phyloP scores from a whole-genome alignment of 2,329 filamentous ascomycete species.

The Penicillium brasilianum region DNA sequence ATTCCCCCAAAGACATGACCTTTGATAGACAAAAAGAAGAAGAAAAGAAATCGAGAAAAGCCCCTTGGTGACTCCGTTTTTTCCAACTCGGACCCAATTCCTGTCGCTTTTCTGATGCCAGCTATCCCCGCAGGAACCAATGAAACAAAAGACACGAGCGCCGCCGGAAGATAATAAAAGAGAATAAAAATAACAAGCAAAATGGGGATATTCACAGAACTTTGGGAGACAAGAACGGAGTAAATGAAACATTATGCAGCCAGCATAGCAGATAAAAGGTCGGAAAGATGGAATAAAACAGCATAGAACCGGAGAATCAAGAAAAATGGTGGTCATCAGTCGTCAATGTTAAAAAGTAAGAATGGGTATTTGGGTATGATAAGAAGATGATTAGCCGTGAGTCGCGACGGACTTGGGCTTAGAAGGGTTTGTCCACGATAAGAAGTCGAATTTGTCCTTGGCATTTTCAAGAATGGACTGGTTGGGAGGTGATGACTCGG shows the following conservation, averaged over 20 bases:
- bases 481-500: constrained; percentile 37
- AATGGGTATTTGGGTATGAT: constrained; percentile 12
- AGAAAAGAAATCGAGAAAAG: constrained; percentile 14
- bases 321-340: constrained; percentile 31
- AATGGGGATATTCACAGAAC: constrained; percentile 32
- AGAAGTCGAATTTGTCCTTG: constrained; percentile 60
- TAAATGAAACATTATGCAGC: constrained; percentile 21
- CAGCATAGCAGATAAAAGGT: constrained; percentile 19
- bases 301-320: constrained; percentile 12
- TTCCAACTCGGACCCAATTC: constrained; percentile 23
- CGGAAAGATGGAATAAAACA: constrained; percentile 15
- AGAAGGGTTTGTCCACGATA: constrained; percentile 56
- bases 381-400: constrained; percentile 35
- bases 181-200: constrained; percentile 3
- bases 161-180: constrained; percentile 21
- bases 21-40: constrained; percentile 11
- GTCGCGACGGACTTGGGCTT: constrained; percentile 48
- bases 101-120: constrained; percentile 31
- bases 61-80: constrained; percentile 28
- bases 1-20: constrained; percentile 11
- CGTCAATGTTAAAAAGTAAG: constrained; percentile 14
- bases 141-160: constrained; percentile 20
- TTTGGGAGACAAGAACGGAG: constrained; percentile 5
- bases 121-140: constrained; percentile 12
- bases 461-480: constrained; percentile 44